Percentiles rank a stretch among this genome's conserved stretches.
phyloP scores from a whole-genome alignment of 164 flowering plant genomes.

The Cinnamomum chago region DNA sequence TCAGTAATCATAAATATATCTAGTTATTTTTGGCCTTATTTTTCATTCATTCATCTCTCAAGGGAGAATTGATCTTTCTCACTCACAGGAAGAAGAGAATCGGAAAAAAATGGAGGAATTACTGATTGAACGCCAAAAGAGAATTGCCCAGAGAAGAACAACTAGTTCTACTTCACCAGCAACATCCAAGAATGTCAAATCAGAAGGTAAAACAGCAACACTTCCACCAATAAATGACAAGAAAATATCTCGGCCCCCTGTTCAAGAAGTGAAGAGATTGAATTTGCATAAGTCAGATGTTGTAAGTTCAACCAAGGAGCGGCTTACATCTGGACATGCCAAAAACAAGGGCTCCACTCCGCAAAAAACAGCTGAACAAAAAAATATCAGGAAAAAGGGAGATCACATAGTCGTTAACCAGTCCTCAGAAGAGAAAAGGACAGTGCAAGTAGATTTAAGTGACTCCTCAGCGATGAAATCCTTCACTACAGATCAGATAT shows the following conservation, averaged over 20 bases:
- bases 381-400: conserved; percentile 33
- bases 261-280: conserved; percentile 31
- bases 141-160: conserved; percentile 88
- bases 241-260: conserved; percentile 24
- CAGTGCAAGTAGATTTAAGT: conserved; percentile 7
- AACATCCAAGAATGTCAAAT: conserved; percentile 23
- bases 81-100: conserved; percentile 73
- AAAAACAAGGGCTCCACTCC: conserved; percentile 21
- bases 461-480: conserved; percentile 14
- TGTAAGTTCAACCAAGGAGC: conserved; percentile 59
- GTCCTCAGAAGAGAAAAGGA: conserved; percentile 18
- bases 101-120: conserved; percentile 70
- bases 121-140: conserved; percentile 59
- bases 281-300: conserved; percentile 36
- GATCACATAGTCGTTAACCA: conserved; percentile 22
- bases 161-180: conserved; percentile 29
- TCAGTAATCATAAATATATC: background rate
- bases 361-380: conserved; percentile 30
- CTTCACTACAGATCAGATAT: conserved; percentile 1
- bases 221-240: background rate
- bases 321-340: conserved; percentile 50
- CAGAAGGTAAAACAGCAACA: conserved; percentile 25
- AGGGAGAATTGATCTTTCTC: conserved; percentile 2
- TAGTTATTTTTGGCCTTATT: background rate
- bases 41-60: background rate